A percentile compares a stretch with the other conserved stretches of the same genome.
Conservation (phyloP, 78 protist genomes). For the Dictyostelium firmibasis region DNA sequence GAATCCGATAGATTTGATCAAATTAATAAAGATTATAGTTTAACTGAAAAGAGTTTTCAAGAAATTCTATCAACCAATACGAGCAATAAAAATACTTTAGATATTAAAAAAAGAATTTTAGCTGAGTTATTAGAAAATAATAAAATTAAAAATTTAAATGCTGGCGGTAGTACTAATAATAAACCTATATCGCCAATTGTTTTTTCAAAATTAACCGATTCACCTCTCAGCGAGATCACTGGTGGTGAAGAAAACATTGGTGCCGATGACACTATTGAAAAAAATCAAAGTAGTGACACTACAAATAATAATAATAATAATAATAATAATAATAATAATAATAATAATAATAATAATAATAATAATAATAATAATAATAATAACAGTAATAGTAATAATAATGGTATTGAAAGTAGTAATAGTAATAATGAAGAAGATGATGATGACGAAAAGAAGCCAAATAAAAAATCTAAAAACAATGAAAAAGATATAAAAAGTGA, state of each 20-base stretch:
- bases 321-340: background rate
- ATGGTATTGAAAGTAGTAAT: background rate
- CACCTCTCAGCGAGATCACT: too few relatives aligned
- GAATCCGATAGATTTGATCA: background rate
- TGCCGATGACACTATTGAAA: background rate
- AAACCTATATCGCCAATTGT: background rate
- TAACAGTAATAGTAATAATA: background rate
- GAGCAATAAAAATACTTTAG: background rate
- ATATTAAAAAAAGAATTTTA: background rate
- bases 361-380: background rate
- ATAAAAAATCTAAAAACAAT: background rate
- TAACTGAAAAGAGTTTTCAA: background rate
- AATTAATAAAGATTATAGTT: background rate
- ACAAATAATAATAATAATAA: background rate
- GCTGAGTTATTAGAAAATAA: background rate
- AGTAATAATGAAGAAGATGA: background rate
- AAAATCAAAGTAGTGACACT: background rate
- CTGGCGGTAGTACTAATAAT: background rate
- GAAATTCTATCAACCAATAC: background rate
- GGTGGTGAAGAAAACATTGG: background rate
- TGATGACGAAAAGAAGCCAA: background rate
- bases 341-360: background rate
- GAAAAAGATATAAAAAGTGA: background rate
- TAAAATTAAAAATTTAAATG: background rate
- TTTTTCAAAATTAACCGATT: too few relatives aligned